Conservation (phyloP, 257 asterid genomes). For the Lycium ferocissimum region DNA sequence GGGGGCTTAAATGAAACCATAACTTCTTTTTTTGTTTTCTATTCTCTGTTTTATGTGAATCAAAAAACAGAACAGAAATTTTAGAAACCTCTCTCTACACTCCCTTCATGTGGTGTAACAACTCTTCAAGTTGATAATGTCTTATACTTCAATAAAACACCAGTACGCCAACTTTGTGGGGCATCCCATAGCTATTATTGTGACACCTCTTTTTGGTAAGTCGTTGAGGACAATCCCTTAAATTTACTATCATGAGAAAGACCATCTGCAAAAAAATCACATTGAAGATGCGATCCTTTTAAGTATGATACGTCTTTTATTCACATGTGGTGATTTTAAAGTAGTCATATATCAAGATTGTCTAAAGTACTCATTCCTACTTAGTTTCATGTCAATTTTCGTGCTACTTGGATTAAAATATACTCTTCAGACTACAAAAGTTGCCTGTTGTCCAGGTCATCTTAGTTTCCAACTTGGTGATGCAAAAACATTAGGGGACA, state of each 20-base stretch:
- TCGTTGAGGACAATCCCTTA: background rate
- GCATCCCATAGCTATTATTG: background rate
- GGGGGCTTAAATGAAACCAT: background rate
- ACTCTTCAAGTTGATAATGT: background rate
- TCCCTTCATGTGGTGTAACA: background rate
- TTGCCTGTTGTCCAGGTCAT: background rate
- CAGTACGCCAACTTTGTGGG: background rate
- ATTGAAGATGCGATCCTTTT: background rate
- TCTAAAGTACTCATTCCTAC: background rate
- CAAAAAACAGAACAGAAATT: background rate
- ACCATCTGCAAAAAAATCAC: background rate
- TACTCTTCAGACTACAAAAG: background rate
- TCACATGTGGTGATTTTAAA: background rate
- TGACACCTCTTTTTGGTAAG: background rate
- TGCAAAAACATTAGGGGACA: background rate
- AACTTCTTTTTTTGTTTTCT: background rate
- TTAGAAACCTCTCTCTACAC: background rate
- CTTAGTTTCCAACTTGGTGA: background rate
- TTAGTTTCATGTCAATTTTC: background rate
- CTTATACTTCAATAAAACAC: background rate
- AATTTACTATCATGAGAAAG: background rate
- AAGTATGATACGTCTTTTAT: background rate
- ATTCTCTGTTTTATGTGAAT: background rate
- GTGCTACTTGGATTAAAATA: background rate
- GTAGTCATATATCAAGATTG: background rate